Conservation (phyloP, 1,284 basidiomycete genomes). For the Cerrena zonata region DNA sequence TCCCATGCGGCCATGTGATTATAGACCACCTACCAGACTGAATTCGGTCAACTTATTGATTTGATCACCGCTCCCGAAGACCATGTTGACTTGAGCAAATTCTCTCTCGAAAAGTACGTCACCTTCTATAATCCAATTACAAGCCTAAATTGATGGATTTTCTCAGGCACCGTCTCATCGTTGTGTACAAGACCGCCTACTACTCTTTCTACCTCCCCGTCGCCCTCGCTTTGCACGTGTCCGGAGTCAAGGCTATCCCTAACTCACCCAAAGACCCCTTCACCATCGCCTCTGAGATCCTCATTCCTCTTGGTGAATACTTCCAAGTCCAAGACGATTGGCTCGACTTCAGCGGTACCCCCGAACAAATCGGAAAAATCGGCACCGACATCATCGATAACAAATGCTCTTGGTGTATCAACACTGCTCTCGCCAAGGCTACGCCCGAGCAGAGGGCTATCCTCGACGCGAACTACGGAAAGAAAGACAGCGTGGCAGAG, state of each 20-base stretch:
- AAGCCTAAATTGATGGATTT: neutral
- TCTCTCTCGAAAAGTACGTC: conserved; percentile 75
- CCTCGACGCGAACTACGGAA: conserved; percentile 82
- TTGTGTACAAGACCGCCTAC: conserved; percentile 95
- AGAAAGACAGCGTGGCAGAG: conserved; percentile 66
- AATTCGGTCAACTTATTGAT: conserved; percentile 94
- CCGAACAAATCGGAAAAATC: conserved; percentile 92
- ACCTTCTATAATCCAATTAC: conserved; percentile 3
- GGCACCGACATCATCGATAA: conserved; percentile 98
- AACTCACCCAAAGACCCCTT: conserved; percentile 54
- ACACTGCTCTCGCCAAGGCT: conserved; percentile 71
- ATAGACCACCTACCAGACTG: conserved; percentile 86
- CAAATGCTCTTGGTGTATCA: conserved; percentile 98
- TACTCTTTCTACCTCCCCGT: conserved; percentile 99
- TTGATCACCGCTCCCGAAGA: conserved; percentile 93
- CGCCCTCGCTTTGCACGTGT: conserved; percentile 85
- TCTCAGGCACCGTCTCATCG: conserved; percentile 82
- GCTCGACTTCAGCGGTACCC: conserved; percentile 87
- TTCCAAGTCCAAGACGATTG: conserved; percentile 99
- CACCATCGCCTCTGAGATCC: conserved; percentile 75
- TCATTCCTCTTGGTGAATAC: conserved; percentile 93
- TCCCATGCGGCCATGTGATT: conserved; percentile 17
- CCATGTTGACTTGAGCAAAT: conserved; percentile 79
- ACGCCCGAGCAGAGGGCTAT: conserved; percentile 50
- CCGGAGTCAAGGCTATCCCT: conserved; percentile 52